Evolutionary conservation across 768 basidiomycete genomes (phyloP), one percentile per base, ranked within the genome.

Genomic region (Pholiota molesta): DNA sequence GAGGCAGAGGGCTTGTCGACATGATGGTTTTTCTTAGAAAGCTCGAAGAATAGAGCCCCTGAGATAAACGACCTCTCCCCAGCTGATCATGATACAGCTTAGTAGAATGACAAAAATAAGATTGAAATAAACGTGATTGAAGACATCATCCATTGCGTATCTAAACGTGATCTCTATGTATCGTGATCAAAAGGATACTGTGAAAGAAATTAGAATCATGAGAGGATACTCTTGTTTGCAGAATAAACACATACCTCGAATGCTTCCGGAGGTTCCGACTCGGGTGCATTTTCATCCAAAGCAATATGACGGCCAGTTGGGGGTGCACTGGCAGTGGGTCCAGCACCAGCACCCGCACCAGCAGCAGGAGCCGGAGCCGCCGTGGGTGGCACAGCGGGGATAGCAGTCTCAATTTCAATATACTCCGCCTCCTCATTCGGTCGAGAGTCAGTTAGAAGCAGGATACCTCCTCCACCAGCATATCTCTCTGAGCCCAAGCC

Each of bases 401-500:
- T 71, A 21, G 77, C 75, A 14, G 82, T 75, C 57, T 79, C 79
- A 55, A 85, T 76, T 59, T 86, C 85, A 60, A 98, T 89, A 71
- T 89, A 89, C 69, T 95, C 91, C 5, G 83, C 84, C 61, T 85
- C 84, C 60, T 90, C 90, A 26, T 83, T 83, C 10, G 92, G 88
- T 65, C 80, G 83, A 51, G 82, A 81, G 75, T 97, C 95, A 39
- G 83, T 77, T 61, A 99, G 74, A 63, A 99, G 83, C 59, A 99
- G 71, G 65, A 99, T 95, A 4, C 95, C 95, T 49, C 92, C 92
- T 19, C 94, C 95, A 39, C 90, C 89, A 39, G 86, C 87, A 66
- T 85, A 88, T 65, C 84, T 86, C 70, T 90, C 86, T 33, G 85
- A 79, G 23, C 77, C 73, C 56, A 78, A 47, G 6, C 74, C 77